Evolutionary conservation across 371 early-diverging fungal species (phyloP), one percentile per base, ranked within the genome.

Genomic region (Apophysomyces variabilis): DNA sequence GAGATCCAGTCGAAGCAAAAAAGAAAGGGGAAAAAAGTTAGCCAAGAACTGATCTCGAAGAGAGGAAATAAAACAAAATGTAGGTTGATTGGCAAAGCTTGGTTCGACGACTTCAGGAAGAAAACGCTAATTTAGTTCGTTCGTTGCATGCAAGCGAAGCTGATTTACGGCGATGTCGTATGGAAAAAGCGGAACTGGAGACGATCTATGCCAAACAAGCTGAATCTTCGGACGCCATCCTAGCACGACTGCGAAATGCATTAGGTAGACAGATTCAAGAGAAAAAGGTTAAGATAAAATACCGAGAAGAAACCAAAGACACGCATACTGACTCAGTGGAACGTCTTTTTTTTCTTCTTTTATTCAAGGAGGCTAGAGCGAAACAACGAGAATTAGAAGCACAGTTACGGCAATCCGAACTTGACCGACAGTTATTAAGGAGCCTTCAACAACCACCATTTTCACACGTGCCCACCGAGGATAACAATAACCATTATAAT

Each of bases 11-110:
- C 32, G 32, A 26, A 3, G 3, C 32, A 26, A 26, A 26, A 26
- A 26, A 26, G 3, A 13, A 41, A 5, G 13, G 41, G 41, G 1
- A 14, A 14, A 47, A 13, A 50, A 50, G 16, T n/a, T 62, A 7
- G 18, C 7, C 38, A 16, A n/a, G 14, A 9, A 36, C 5, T 44
- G n/a, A 37, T 35, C 26, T 38, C 26, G 8, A 38, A 32, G 38
- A 41, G 8, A 38, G 26, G 38, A 26, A 32, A 26, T 26, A 26
- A 37, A 26, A 46, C 47, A 59, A 7, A 44, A 45, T 43, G 26
- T 61, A 66, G 62, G 58, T 65, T 43, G 61, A 61, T 16, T 66
- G 67, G 67, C 61, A 57, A 46, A 37, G 45, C 12, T 45, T 66
- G 41, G 67, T 66, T 43, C 61, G 61, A 37, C 56, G 67, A 4